A percentile compares a stretch with the other conserved stretches of the same genome.
phyloP scores from a whole-genome alignment of 2,329 filamentous ascomycete genomes.

The Neurospora crassa region DNA sequence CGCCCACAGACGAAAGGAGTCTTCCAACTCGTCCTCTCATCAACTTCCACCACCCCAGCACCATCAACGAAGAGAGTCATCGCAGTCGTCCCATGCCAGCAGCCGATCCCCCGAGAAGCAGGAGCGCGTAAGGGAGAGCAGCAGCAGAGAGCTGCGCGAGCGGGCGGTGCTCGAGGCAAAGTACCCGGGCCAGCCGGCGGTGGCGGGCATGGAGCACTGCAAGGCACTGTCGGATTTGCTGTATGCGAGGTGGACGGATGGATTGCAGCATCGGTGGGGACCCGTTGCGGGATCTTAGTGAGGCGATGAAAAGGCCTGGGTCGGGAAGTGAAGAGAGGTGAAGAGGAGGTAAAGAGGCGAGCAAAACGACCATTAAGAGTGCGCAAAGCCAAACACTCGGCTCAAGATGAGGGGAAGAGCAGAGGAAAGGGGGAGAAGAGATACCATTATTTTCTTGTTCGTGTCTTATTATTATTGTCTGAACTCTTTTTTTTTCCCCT shows the following conservation, averaged over 20 bases:
- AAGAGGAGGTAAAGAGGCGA: neutral
- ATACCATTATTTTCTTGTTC: neutral
- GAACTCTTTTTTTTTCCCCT: neutral
- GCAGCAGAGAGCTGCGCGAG: constrained; percentile 30
- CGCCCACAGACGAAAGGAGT: neutral
- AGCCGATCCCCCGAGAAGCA: constrained; percentile 33
- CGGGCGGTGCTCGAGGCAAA: constrained; percentile 39
- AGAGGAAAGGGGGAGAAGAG: neutral
- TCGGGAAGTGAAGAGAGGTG: neutral
- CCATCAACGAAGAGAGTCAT: constrained; percentile 44
- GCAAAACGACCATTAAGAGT: neutral
- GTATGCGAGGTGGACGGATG: constrained; percentile 83
- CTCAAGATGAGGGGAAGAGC: neutral
- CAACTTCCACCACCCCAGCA: constrained; percentile 71
- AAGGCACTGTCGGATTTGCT: constrained; percentile 83
- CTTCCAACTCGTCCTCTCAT: neutral
- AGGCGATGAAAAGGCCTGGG: neutral
- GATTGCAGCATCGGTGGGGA: constrained; percentile 63
- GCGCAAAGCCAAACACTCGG: neutral
- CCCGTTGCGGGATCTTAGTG: constrained; percentile 23
- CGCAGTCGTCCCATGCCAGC: constrained; percentile 15
- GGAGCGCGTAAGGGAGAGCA: neutral
- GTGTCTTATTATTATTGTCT: neutral
- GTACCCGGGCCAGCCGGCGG: constrained; percentile 44
- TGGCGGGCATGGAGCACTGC: constrained; percentile 81